phyloP scores from a whole-genome alignment of 164 flowering plant genomes.

The Aristolochia fimbriata region DNA sequence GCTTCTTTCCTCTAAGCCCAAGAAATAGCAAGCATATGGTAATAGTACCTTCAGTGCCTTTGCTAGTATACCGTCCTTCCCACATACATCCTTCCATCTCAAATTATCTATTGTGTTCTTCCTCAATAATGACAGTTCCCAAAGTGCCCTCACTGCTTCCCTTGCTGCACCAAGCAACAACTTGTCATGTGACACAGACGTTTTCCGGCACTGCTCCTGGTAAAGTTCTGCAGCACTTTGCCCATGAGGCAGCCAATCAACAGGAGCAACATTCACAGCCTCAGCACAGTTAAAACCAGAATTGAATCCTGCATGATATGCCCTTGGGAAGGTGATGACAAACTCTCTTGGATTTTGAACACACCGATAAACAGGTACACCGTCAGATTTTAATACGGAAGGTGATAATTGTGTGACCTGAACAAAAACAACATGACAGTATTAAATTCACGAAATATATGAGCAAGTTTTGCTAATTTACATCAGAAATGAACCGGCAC shows the following conservation, averaged over 20 bases:
- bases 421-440: constrained; percentile 9
- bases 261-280: constrained; percentile 54
- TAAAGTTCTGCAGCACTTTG: constrained; percentile 52
- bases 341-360: constrained; percentile 64
- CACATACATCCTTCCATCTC: constrained; percentile 51
- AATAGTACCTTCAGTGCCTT: constrained; percentile 51
- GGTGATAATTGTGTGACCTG: constrained; percentile 65
- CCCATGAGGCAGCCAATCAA: constrained; percentile 84
- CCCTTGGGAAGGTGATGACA: constrained; percentile 66
- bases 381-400: constrained; percentile 46
- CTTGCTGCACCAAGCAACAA: constrained; percentile 60
- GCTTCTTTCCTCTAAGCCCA: not conserved
- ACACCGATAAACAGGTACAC: constrained; percentile 68
- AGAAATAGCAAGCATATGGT: not conserved
- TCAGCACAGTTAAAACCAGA: constrained; percentile 75
- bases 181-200: constrained; percentile 70
- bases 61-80: constrained; percentile 55
- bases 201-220: constrained; percentile 33
- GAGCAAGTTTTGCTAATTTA: too few relatives aligned
- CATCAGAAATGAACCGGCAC: too few relatives aligned
- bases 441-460: too few relatives aligned
- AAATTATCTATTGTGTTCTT: constrained; percentile 31
- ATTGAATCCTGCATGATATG: constrained; percentile 63
- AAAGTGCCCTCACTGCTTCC: constrained; percentile 60
- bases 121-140: constrained; percentile 36